A percentile compares a stretch with the other conserved stretches of the same genome.
These are phyloP conservation scores for Sporobolomyces phaffii DNA, from an alignment of 768 basidiomycete species.

Conservation along the genomic window DNA sequence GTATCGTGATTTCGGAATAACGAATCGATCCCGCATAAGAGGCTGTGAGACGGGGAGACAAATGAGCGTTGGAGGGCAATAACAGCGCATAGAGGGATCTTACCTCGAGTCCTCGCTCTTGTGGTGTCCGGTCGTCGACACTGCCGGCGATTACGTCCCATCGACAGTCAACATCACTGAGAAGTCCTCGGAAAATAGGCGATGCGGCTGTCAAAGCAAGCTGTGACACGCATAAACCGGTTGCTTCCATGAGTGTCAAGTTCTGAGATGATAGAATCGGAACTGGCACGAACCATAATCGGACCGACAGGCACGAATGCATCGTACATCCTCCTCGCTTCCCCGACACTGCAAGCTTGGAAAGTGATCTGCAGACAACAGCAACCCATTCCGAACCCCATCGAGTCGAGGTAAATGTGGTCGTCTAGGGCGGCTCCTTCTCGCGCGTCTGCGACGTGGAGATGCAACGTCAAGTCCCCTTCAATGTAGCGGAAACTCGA, in stretches of 20 bases:
- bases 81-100: too few relatives aligned
- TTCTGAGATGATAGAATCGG: conserved; percentile 10
- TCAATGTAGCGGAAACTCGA: too few relatives aligned
- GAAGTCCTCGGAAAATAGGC: conserved; percentile 86
- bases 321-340: conserved; percentile 90
- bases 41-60: too few relatives aligned
- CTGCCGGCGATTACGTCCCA: conserved; percentile 99
- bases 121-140: conserved; percentile 92
- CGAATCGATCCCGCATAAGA: conserved; percentile 63
- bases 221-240: conserved; percentile 50
- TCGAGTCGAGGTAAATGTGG: conserved; percentile 97
- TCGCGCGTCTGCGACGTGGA: conserved; percentile 78
- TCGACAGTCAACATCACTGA: conserved; percentile 93
- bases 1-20: conserved; percentile 93
- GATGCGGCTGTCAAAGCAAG: conserved; percentile 90
- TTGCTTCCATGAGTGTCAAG: too few relatives aligned
- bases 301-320: conserved; percentile 92
- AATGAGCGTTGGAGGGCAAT: neutral
- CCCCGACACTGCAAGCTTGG: conserved; percentile 83
- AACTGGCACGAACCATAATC: conserved; percentile 64
- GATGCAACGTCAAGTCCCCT: too few relatives aligned
- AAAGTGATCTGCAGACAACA: conserved; percentile 96
- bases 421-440: conserved; percentile 78
- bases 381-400: conserved; percentile 99
- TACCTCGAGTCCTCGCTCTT: conserved; percentile 85